Base-by-base conservation (phyloP, 2,329 filamentous ascomycete species). In the Apiospora pterosperma region DNA sequence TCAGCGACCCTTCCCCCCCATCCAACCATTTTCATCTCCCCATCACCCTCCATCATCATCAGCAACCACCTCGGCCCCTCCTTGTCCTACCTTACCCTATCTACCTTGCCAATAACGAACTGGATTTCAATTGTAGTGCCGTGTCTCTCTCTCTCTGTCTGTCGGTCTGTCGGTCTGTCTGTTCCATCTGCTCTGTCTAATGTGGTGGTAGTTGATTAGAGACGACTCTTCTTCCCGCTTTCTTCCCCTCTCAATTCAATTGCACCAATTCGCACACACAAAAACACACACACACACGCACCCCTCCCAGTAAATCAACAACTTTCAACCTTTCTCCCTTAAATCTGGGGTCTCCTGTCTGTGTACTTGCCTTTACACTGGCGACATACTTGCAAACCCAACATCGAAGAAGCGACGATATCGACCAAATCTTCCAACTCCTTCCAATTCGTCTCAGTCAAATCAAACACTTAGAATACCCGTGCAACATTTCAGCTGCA, bases 401-500 rank as follows among this genome's bases (percentile, higher is more conserved):
- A 28, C 25, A 55, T 34, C 28, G 25, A 34, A 31, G 23, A 34
- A 16, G 48, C 48, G 44, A 52, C 48, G 28, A 34, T 28, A 34
- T 28, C 28, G 48, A 39, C 34, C 58, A n/a, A 3, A n/a, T 38
- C 23, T 60, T 60, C 36, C 34, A 60, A 60, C 25, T 28, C 58
- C 58, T 38, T 25, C 36, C 21, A 39, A 8, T 25, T n/a, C 58
- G 28, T 59, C 28, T 59, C 34, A 36, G n/a, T 36, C 34, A 38
- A 36, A 39, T 38, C 58, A 60, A 60, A 60, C 34, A 60, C 34
- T 34, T 25, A 60, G 58, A 39, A 39, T 38, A 38, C 34, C 39
- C n/a, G 58, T 60, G 36, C 58, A 60, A 60, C 58, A 60, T 60
- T 60, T 38, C 58, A 39, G 36, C 36, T 60, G 58, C 58, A 60